Conservation (phyloP, 2,329 filamentous ascomycete genomes). For the Neonectria neomacrospora region DNA sequence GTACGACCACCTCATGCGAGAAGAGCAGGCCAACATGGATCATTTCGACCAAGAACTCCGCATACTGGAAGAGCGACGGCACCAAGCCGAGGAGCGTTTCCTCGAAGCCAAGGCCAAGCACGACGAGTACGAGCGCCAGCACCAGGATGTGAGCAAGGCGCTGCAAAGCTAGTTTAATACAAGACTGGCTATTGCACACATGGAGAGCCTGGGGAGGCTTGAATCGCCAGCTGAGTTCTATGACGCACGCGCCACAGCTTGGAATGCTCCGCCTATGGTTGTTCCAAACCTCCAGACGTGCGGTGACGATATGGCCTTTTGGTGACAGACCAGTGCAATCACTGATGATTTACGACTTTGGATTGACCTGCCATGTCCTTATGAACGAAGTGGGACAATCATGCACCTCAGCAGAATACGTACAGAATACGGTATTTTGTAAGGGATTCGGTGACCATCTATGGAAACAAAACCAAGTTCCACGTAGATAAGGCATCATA, state of each 20-base stretch:
- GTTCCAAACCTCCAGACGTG: no score
- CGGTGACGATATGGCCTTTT: not conserved
- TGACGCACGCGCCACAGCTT: not conserved
- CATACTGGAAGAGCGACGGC: slow-evolving; percentile 28
- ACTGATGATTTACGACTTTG: not conserved
- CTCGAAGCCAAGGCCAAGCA: slow-evolving; percentile 25
- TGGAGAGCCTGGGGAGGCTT: slow-evolving; percentile 16
- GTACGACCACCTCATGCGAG: slow-evolving; percentile 55
- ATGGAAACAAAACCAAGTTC: no score
- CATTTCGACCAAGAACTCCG: slow-evolving; percentile 57
- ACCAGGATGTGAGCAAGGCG: slow-evolving; percentile 18
- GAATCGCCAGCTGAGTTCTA: not conserved
- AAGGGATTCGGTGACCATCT: no score
- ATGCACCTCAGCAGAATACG: not conserved
- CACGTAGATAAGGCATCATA: no score
- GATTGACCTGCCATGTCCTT: not conserved
- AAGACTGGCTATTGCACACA: slow-evolving; percentile 3
- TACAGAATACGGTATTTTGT: not conserved
- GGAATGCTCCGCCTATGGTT: no score
- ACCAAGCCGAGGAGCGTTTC: slow-evolving; percentile 23
- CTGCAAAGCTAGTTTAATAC: slow-evolving; percentile 16
- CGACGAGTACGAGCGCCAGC: slow-evolving; percentile 26
- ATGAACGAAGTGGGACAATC: not conserved
- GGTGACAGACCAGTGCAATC: not conserved
- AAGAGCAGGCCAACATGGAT: slow-evolving; percentile 54